A percentile compares a stretch with the other conserved stretches of the same genome.
phyloP scores from a whole-genome alignment of 1,284 basidiomycete genomes.

The Sphaerobolus stellatus region DNA sequence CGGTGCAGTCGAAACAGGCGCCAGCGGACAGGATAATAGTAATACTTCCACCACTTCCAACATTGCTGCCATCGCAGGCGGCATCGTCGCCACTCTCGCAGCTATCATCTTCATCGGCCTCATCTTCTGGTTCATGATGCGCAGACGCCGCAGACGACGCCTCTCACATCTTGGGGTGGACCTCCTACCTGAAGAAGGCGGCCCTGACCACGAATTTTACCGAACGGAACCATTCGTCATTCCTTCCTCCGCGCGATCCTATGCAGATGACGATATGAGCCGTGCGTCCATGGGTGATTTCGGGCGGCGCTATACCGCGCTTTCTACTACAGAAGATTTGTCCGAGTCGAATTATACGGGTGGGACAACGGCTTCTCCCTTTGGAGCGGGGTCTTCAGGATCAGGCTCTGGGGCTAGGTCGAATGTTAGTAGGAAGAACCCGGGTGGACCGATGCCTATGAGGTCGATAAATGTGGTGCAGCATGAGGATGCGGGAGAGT shows the following conservation, averaged over 20 bases:
- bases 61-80: neutral
- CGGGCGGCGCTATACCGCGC: neutral
- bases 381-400: slow-evolving; percentile 15
- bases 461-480: neutral
- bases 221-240: neutral
- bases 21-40: slow-evolving; percentile 13
- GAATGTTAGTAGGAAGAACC: neutral
- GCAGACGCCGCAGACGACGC: slow-evolving; percentile 25
- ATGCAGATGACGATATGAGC: neutral
- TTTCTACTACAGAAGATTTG: neutral
- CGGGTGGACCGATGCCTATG: neutral
- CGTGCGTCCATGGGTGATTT: neutral
- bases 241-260: neutral
- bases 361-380: slow-evolving; percentile 18
- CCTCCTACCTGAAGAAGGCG: neutral
- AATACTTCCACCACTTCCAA: slow-evolving; percentile 7
- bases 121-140: slow-evolving; percentile 18
- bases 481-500: neutral
- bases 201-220: neutral
- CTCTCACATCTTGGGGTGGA: neutral
- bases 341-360: neutral
- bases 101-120: slow-evolving; percentile 32
- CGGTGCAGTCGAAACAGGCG: slow-evolving; percentile 45
- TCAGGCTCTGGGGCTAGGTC: slow-evolving; percentile 22
- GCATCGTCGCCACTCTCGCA: neutral